phyloP scores from a whole-genome alignment of 371 early-diverging fungal species.

The Actinomortierella wolfii region DNA sequence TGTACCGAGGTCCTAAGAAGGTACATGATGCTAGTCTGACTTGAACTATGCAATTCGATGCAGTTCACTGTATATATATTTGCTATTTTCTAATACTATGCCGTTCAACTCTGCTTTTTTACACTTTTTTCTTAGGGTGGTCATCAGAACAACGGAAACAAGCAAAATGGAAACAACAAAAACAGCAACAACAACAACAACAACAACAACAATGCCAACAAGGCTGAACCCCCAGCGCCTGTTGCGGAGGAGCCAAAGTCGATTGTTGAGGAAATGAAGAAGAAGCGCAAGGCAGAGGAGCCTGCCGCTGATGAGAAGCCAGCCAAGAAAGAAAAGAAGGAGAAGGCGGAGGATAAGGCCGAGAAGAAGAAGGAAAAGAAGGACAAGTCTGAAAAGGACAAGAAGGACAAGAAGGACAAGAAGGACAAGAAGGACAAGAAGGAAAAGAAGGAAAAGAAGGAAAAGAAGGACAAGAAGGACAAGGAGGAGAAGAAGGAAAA shows the following conservation, averaged over 20 bases:
- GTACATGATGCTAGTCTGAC: conserved; percentile 17
- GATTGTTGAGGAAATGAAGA: conserved; percentile 66
- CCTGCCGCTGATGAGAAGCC: conserved; percentile 15
- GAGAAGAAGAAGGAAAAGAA: conserved; percentile 42
- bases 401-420: conserved; percentile 12
- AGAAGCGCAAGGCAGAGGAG: conserved; percentile 51
- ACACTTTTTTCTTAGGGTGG: conserved; percentile 10
- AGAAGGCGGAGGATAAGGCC: conserved; percentile 27
- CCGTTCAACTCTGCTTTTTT: neutral
- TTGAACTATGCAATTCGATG: neutral
- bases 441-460: conserved; percentile 5
- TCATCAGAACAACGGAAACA: conserved; percentile 39
- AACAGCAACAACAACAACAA: conserved; percentile 18
- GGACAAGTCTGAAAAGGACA: neutral
- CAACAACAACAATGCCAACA: conserved; percentile 6
- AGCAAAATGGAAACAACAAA: conserved; percentile 42
- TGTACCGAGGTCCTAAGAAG: conserved; percentile 62
- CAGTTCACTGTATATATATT: neutral
- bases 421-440: conserved; percentile 30
- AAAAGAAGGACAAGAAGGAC: conserved; percentile 15
- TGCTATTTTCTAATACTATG: neutral
- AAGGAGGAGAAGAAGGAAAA: conserved; percentile 19
- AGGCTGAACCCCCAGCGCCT: conserved; percentile 8
- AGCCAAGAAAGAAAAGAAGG: conserved; percentile 37
- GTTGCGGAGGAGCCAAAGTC: conserved; percentile 49